Evolutionary conservation across 148 eudicot genomes (phyloP).

Genomic region (Arctostaphylos glauca): DNA sequence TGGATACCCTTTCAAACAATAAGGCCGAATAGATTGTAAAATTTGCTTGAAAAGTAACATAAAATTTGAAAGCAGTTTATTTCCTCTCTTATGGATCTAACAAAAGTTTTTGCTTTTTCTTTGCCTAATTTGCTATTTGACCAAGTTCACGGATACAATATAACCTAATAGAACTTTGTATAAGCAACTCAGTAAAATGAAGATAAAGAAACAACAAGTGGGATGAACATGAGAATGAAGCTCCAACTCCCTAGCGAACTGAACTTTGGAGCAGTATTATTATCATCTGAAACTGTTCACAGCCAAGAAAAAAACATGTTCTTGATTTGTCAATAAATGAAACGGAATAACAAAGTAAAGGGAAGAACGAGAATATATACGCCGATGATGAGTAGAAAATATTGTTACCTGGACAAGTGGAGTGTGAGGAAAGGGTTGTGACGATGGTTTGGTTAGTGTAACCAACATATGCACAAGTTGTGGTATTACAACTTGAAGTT

Average conservation of each 20-base stretch:
- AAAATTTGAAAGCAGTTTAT: not conserved
- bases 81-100: not conserved
- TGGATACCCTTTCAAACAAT: too few species aligned
- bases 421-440: constrained; percentile 30
- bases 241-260: constrained; percentile 26
- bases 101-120: not conserved
- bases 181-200: constrained; percentile 2
- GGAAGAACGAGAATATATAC: not conserved
- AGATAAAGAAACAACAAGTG: constrained; percentile 33
- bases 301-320: not conserved
- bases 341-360: not conserved
- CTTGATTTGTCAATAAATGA: not conserved
- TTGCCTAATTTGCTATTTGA: too few species aligned
- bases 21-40: not conserved
- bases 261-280: not conserved
- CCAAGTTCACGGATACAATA: too few species aligned
- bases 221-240: constrained; percentile 26
- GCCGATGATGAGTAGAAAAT: not conserved
- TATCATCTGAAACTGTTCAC: constrained; percentile 11
- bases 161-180: too few species aligned
- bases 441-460: constrained; percentile 41
- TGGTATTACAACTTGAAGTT: constrained; percentile 39
- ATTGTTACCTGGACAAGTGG: constrained; percentile 64
- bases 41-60: not conserved
- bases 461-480: constrained; percentile 72